These are phyloP conservation scores for Artomyces pyxidatus DNA, from an alignment of 768 basidiomycete species.

Conservation along the genomic window DNA sequence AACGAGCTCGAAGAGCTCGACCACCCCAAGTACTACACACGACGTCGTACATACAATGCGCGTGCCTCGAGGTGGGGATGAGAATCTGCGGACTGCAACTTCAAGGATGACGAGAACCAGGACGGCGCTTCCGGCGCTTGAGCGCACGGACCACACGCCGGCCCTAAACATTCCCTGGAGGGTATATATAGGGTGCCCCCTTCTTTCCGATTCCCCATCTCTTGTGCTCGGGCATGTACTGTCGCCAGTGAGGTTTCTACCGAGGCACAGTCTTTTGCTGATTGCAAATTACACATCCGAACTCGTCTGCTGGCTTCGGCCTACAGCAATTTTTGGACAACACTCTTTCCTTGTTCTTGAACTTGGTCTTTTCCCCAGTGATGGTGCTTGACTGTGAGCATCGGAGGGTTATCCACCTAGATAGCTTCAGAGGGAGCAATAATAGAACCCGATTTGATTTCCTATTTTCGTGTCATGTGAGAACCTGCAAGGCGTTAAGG, in stretches of 20 bases:
- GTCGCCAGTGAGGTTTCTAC: conserved; percentile 94
- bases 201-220: conserved; percentile 21
- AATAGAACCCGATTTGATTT: too few relatives aligned
- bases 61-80: too few relatives aligned
- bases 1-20: too few relatives aligned
- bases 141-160: conserved; percentile 1
- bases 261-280: conserved; percentile 94
- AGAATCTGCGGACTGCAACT: too few relatives aligned
- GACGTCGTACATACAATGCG: too few relatives aligned
- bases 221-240: conserved; percentile 94
- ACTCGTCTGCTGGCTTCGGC: conserved; percentile 86
- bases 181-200: conserved; percentile 25
- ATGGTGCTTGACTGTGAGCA: background rate
- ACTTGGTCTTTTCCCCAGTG: conserved; percentile 4
- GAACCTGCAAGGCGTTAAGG: too few relatives aligned
- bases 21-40: too few relatives aligned
- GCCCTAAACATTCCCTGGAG: conserved; percentile 11
- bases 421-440: too few relatives aligned
- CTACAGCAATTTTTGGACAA: conserved; percentile 87
- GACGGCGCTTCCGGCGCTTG: too few relatives aligned
- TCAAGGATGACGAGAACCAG: too few relatives aligned
- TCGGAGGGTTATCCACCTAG: too few relatives aligned
- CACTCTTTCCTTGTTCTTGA: background rate
- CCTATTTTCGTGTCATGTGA: too few relatives aligned
- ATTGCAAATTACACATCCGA: conserved; percentile 98